Evolutionary conservation across 805 yeast genomes (phyloP), one percentile per base, ranked within the genome.

Genomic region (Pichia nanzhaoensis): DNA sequence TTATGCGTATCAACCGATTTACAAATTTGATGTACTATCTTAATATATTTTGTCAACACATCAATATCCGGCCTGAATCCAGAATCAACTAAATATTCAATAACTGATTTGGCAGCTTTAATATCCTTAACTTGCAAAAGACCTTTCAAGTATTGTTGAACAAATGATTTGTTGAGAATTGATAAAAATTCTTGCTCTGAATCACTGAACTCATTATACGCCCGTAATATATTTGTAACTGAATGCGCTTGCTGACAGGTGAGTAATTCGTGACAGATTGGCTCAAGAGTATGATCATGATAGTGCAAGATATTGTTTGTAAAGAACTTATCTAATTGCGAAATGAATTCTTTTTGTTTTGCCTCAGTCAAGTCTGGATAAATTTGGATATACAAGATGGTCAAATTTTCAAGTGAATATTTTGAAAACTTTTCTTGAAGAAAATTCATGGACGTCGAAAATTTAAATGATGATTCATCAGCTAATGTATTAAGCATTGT

Each of bases 61-160:
- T 37, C 34, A 8, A 42, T 14, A 4, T 49, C 36, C 7, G 65
- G 64, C 2, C 46, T 14, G 9, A 34, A 34, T 3, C 46, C 38
- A 8, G 44, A 32, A 3, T 41, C 31, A 7, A 50, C 32, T 13
- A 57, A 35, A 5, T 38, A 17, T 13, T 50, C 44, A n/a, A 60
- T 18, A 13, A 54, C 31, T 13, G 43, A 37, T 21, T 50, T 41
- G 1, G 61, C 50, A 4, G 32, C 46, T 31, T 49, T 54, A 37
- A 59, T 52, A 37, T 59, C 56, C 8, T 44, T 39, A 3, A 24
- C 20, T 8, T 37, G 22, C 12, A 60, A 42, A 9, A 48, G 45
- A n/a, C 46, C 44, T 1, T 50, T 41, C 3, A 58, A 38, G 16
- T 57, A 45, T 16, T 31, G 37, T n/a, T 40, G 40, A 13, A 41